Conservation (phyloP, 306 rosid genomes). For the Glycine soja region DNA sequence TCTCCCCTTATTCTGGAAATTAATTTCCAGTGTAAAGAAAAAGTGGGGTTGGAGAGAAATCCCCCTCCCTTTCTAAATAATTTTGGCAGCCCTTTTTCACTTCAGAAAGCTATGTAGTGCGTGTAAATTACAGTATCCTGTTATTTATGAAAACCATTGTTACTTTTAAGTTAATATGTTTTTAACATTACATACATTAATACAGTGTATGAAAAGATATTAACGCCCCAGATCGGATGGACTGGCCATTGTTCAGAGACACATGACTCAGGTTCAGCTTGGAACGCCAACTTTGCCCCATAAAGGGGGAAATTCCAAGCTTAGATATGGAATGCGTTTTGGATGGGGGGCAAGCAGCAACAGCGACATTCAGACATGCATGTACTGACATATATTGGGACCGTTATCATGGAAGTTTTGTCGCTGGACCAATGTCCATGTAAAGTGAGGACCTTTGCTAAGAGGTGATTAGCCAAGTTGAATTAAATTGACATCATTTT, state of each 20-base stretch:
- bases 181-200: slow-evolving; percentile 34
- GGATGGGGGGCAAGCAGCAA: slow-evolving; percentile 55
- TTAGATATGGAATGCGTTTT: slow-evolving; percentile 46
- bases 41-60: background rate
- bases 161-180: slow-evolving; percentile 13
- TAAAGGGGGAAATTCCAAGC: slow-evolving; percentile 42
- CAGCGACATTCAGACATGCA: slow-evolving; percentile 47
- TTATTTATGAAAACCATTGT: background rate
- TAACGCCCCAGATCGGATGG: slow-evolving; percentile 49
- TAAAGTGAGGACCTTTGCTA: slow-evolving; percentile 50
- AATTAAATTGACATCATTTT: slow-evolving; percentile 44
- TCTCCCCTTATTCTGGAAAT: background rate
- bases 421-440: slow-evolving; percentile 52
- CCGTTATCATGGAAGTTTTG: slow-evolving; percentile 46
- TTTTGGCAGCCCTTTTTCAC: background rate
- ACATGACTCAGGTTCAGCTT: slow-evolving; percentile 55
- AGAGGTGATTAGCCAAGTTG: slow-evolving; percentile 52
- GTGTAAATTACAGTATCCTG: background rate
- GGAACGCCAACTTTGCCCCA: slow-evolving; percentile 38
- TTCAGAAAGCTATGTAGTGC: background rate
- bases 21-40: background rate
- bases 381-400: slow-evolving; percentile 52
- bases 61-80: background rate
- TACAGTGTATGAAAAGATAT: slow-evolving; percentile 56
- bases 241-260: slow-evolving; percentile 52